These are phyloP conservation scores for Termitomyces sp. DNA, from an alignment of 768 basidiomycete species.

Conservation along the genomic window DNA sequence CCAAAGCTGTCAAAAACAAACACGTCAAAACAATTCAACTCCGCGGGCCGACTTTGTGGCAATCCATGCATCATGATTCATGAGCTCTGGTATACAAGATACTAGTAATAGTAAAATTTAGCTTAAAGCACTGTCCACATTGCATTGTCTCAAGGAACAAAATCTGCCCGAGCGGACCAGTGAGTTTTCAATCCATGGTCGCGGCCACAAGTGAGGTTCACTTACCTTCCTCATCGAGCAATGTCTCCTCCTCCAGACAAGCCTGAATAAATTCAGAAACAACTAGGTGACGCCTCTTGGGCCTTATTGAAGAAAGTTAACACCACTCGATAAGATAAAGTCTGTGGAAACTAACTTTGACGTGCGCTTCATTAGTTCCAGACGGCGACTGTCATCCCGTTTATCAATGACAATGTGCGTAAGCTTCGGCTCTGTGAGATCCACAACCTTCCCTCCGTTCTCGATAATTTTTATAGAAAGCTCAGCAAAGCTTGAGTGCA, in stretches of 20 bases:
- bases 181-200: neutral
- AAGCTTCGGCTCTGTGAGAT: constrained; percentile 68
- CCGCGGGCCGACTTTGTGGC: neutral
- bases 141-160: constrained; percentile 17
- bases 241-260: constrained; percentile 76
- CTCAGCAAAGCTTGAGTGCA: constrained; percentile 44
- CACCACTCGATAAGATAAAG: neutral
- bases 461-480: constrained; percentile 46
- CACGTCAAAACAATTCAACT: constrained; percentile 3
- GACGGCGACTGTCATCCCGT: constrained; percentile 68
- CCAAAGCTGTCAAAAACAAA: constrained; percentile 7
- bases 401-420: constrained; percentile 87
- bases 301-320: constrained; percentile 38
- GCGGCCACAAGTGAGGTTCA: neutral
- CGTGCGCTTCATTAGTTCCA: constrained; percentile 64
- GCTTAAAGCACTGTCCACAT: neutral
- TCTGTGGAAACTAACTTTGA: constrained; percentile 46
- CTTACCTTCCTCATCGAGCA: constrained; percentile 83
- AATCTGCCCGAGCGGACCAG: constrained; percentile 14
- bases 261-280: constrained; percentile 72
- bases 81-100: neutral
- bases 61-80: neutral
- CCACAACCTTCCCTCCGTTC: constrained; percentile 70
- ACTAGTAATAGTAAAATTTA: neutral
- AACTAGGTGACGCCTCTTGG: constrained; percentile 74